Conservation (phyloP, 495 filamentous ascomycete species). For the Aspergillus biplanus region DNA sequence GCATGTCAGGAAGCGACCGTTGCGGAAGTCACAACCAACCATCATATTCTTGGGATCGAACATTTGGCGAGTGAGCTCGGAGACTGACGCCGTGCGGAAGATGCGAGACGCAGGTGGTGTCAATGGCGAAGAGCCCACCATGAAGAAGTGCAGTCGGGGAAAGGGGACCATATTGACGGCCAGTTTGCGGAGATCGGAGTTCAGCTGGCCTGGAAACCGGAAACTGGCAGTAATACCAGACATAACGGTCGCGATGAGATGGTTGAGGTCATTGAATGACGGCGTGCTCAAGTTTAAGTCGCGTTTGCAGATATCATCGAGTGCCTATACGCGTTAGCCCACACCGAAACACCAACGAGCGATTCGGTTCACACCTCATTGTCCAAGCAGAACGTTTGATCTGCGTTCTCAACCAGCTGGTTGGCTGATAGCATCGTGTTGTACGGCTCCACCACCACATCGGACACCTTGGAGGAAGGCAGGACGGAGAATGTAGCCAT, state of each 20-base stretch:
- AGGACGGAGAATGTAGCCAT: conserved; percentile 99
- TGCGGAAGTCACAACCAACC: conserved; percentile 99
- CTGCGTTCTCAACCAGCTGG: conserved; percentile 99
- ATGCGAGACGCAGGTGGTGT: conserved; percentile 92
- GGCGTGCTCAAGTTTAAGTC: conserved; percentile 98
- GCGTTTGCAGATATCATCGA: conserved; percentile 99
- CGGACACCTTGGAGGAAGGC: conserved; percentile 98
- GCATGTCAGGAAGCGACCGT: conserved; percentile 99
- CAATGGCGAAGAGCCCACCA: conserved; percentile 99
- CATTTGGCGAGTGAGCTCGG: conserved; percentile 99
- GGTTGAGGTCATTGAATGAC: conserved; percentile 98
- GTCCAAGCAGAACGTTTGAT: conserved; percentile 99
- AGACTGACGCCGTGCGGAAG: conserved; percentile 97
- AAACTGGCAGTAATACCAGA: conserved; percentile 98
- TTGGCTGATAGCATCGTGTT: conserved; percentile 99
- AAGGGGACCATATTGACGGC: conserved; percentile 99
- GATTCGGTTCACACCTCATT: conserved; percentile 71
- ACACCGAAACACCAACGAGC: neutral
- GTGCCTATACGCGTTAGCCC: conserved; percentile 58
- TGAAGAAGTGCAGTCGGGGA: conserved; percentile 99
- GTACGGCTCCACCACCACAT: conserved; percentile 99
- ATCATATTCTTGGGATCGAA: conserved; percentile 99
- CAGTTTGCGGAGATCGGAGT: conserved; percentile 99
- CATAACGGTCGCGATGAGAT: conserved; percentile 99
- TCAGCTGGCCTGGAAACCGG: conserved; percentile 99